A percentile compares a stretch with the other conserved stretches of the same genome.
phyloP scores from a whole-genome alignment of 768 basidiomycete genomes.

The Pisolithus marmoratus region DNA sequence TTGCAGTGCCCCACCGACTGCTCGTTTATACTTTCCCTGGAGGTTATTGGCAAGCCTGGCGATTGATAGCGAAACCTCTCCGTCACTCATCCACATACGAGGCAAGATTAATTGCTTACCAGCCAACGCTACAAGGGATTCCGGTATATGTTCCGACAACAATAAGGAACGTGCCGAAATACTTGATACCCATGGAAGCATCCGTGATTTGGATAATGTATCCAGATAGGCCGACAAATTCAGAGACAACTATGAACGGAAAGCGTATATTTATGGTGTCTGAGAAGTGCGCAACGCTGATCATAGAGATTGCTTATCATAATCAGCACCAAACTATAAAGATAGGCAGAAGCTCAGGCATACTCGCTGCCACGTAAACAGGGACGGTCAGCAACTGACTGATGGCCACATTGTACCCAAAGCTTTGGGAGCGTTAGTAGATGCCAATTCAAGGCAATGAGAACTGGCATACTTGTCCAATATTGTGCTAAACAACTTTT shows the following conservation, averaged over 20 bases:
- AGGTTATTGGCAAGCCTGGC: slow-evolving; percentile 3
- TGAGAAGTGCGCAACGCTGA: slow-evolving; percentile 50
- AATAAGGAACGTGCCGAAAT: slow-evolving; percentile 67
- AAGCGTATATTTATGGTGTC: slow-evolving; percentile 51
- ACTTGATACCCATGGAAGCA: slow-evolving; percentile 49
- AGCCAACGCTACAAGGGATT: slow-evolving; percentile 56
- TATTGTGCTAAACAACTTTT: background rate
- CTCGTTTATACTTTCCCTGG: slow-evolving; percentile 1
- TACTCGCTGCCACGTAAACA: slow-evolving; percentile 57
- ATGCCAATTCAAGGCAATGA: background rate
- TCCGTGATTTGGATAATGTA: slow-evolving; percentile 60
- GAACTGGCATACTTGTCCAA: background rate
- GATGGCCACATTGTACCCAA: slow-evolving; percentile 50
- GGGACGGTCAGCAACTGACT: slow-evolving; percentile 64
- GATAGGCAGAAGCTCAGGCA: slow-evolving; percentile 11
- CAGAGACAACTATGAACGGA: slow-evolving; percentile 52
- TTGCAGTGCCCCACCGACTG: slow-evolving; percentile 1
- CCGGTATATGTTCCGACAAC: slow-evolving; percentile 59
- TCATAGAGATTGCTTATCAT: slow-evolving; percentile 35
- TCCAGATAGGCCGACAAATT: slow-evolving; percentile 47
- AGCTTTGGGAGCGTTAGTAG: slow-evolving; percentile 28
- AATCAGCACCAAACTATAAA: background rate
- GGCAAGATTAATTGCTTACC: slow-evolving; percentile 32
- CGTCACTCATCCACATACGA: background rate
- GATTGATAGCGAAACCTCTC: background rate